Evolutionary conservation across 2,329 filamentous ascomycete species (phyloP).

Genomic region (Fusarium sp.): DNA sequence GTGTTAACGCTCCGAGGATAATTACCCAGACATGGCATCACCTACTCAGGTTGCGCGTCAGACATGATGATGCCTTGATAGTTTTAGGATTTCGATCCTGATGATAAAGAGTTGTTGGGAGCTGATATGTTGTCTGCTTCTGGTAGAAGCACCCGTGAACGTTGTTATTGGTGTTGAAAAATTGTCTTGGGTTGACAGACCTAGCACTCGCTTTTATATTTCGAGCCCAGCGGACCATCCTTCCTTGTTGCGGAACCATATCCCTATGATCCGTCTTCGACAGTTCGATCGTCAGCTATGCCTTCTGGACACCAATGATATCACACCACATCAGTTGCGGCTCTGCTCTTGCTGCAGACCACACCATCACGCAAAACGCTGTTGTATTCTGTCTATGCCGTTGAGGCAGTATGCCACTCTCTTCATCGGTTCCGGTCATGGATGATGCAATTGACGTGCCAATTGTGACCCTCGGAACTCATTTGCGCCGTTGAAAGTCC

Average conservation of each 20-base stretch:
- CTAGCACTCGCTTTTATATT: conserved; percentile 28
- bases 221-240: conserved; percentile 14
- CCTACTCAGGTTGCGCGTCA: conserved; percentile 3
- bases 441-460: conserved; percentile 29
- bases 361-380: conserved; percentile 36
- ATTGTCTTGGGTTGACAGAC: neutral
- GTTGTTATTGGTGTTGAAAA: neutral
- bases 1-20: conserved; percentile 11
- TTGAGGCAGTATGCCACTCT: conserved; percentile 20
- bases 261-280: conserved; percentile 19
- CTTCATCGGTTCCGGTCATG: conserved; percentile 16
- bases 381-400: conserved; percentile 18
- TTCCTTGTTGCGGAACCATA: conserved; percentile 16
- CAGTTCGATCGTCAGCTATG: conserved; percentile 30
- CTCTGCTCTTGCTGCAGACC: conserved; percentile 35
- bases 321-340: conserved; percentile 45
- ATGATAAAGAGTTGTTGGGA: neutral
- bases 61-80: conserved; percentile 21
- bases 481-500: conserved; percentile 19
- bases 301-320: conserved; percentile 43
- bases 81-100: neutral
- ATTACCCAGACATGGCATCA: neutral
- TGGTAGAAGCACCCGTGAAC: neutral
- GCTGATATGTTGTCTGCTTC: neutral
- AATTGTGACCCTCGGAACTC: conserved; percentile 36